Evolutionary conservation across 2,329 filamentous ascomycete species (phyloP), one percentile per base, ranked within the genome.

Genomic region (Sporothrix phasma): DNA sequence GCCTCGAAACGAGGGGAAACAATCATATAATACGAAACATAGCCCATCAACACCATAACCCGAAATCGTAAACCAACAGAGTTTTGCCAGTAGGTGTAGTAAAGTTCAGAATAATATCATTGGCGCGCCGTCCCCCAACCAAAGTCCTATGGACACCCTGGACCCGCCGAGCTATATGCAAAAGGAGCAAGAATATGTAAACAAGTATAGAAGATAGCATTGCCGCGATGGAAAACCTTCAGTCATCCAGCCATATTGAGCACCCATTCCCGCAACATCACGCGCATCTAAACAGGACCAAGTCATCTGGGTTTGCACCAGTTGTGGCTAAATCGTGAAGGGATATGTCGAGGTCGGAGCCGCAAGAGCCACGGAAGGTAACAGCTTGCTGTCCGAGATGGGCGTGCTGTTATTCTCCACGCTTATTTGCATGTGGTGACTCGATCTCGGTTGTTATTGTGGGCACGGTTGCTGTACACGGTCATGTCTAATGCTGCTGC

Each of bases 231-330:
- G 5, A 34, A n/a, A 15, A 31, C 34, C 15, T 34, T 53, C 26
- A 34, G 11, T 53, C 17, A 34, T 53, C n/a, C n/a, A n/a, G n/a
- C n/a, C n/a, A n/a, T n/a, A n/a, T n/a, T n/a, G n/a, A n/a, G n/a
- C n/a, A 46, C 15, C 11, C 3, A 37, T 37, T 6, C 10, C 17
- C 47, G 6, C 29, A 19, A 13, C 11, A 37, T 5, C 3, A 24
- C 24, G 22, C 3, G 1, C 13, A 24, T 24, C 56, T 59, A 51
- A 31, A 51, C 31, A 11, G n/a, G 46, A 2, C 45, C 29, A 1
- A 72, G 60, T 26, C 68, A 34, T 73, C 70, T 59, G 73, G 59
- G 22, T 65, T 70, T 7, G 65, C 69, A 65, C 71, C 66, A n/a
- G 66, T 67, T 39, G 39, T 34, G 26, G 43, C 59, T 15, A 72